Conservation (phyloP, 306 rosid genomes). For the Medicago lupulina region DNA sequence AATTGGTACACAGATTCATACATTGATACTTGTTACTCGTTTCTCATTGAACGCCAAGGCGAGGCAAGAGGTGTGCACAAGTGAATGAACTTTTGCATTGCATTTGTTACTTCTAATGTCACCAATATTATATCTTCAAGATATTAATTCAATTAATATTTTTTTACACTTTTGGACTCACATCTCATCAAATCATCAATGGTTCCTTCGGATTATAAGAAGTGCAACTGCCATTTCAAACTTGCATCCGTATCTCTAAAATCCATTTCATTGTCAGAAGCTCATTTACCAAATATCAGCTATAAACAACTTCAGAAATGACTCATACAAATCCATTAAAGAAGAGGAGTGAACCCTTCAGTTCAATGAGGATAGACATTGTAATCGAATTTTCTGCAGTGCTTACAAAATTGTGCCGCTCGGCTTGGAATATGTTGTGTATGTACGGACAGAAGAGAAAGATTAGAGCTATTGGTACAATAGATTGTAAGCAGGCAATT, state of each 20-base stretch:
- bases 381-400: constrained; percentile 33
- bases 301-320: constrained; percentile 24
- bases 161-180: neutral
- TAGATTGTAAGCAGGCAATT: constrained; percentile 86
- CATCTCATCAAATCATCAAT: constrained; percentile 18
- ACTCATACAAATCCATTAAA: constrained; percentile 31
- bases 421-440: constrained; percentile 38
- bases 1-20: too few relatives aligned
- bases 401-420: constrained; percentile 42
- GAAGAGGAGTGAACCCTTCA: constrained; percentile 23
- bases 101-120: neutral
- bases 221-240: constrained; percentile 23
- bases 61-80: constrained; percentile 1
- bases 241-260: neutral
- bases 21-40: too few relatives aligned
- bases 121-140: neutral
- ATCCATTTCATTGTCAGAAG: constrained; percentile 11
- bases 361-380: constrained; percentile 17
- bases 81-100: neutral
- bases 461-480: constrained; percentile 58
- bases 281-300: constrained; percentile 37
- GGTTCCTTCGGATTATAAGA: neutral
- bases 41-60: neutral
- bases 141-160: neutral
- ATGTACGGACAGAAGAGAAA: constrained; percentile 27